These are phyloP conservation scores for Butyriboletus appendiculatus DNA, from an alignment of 1,284 basidiomycete genomes.

Conservation along the genomic window DNA sequence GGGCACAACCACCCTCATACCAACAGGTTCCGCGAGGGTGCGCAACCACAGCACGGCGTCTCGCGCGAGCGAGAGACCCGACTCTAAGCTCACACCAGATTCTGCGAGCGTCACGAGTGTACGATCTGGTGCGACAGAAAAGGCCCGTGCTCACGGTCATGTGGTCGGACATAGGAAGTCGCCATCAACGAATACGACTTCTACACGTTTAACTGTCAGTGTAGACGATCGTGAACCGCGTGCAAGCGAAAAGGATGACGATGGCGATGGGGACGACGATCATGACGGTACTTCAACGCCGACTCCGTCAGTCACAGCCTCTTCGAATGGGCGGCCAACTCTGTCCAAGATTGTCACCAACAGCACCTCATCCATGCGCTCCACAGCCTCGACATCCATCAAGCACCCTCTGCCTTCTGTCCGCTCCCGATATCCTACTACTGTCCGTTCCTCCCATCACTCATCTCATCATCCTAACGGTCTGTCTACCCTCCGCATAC, in stretches of 20 bases:
- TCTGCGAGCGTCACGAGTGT: constrained; percentile 24
- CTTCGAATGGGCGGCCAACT: constrained; percentile 27
- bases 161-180: constrained; percentile 23
- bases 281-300: constrained; percentile 20
- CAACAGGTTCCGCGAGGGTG: constrained; percentile 28
- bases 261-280: constrained; percentile 17
- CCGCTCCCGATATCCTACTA: constrained; percentile 22
- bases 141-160: constrained; percentile 17
- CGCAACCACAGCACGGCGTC: constrained; percentile 30
- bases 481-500: constrained; percentile 36
- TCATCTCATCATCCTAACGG: constrained; percentile 27
- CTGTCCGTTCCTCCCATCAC: constrained; percentile 26
- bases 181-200: constrained; percentile 16
- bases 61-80: constrained; percentile 45
- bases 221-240: constrained; percentile 1
- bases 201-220: neutral
- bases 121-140: constrained; percentile 27
- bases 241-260: constrained; percentile 3
- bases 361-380: constrained; percentile 35
- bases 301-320: constrained; percentile 6
- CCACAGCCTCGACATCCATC: constrained; percentile 14
- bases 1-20: constrained; percentile 40
- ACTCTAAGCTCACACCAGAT: constrained; percentile 65
- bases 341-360: constrained; percentile 31
- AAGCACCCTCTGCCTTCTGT: constrained; percentile 17